A percentile compares a stretch with the other conserved stretches of the same genome.
Conservation (phyloP, 192 early-diverging fungal species). For the Powellomyces hirtus region DNA sequence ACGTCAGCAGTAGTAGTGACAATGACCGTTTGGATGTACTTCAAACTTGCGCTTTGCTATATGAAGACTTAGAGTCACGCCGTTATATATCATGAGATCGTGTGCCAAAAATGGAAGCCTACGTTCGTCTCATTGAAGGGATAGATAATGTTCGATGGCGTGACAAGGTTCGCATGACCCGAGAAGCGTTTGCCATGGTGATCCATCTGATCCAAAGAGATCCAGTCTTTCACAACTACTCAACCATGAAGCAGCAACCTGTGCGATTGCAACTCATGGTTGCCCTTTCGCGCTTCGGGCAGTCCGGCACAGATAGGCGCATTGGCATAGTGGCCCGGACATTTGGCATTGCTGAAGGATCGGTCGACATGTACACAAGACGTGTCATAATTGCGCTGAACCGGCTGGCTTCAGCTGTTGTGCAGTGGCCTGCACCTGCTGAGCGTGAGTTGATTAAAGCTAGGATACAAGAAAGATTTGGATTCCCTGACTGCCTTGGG, state of each 20-base stretch:
- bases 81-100: background rate
- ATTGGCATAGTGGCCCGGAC: background rate
- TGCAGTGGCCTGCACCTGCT: background rate
- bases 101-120: background rate
- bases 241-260: background rate
- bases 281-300: slow-evolving; percentile 3
- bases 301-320: background rate
- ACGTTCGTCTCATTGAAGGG: background rate
- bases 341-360: background rate
- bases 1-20: background rate
- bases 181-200: background rate
- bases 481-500: background rate
- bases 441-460: background rate
- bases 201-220: background rate
- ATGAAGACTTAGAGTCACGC: background rate
- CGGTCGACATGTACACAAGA: background rate
- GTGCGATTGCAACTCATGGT: background rate
- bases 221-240: too few relatives aligned
- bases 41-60: background rate
- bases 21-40: background rate
- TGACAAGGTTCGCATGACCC: background rate
- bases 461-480: background rate
- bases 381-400: background rate
- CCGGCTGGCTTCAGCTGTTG: background rate
- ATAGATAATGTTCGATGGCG: background rate